Evolutionary conservation across 768 basidiomycete genomes (phyloP).

Genomic region (Boletus bicolor): DNA sequence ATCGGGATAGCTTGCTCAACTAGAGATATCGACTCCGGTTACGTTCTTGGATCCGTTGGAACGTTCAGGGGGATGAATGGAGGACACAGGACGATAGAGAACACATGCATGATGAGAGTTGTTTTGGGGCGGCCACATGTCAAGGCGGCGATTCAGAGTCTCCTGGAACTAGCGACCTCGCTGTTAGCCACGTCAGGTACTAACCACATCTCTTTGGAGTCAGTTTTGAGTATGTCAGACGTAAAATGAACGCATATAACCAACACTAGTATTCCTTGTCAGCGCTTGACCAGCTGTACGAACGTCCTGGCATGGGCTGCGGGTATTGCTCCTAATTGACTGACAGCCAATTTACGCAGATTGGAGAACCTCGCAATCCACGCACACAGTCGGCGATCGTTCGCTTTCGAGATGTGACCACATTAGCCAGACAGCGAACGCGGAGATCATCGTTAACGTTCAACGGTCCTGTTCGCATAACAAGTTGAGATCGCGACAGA

Average conservation of each 20-base stretch:
- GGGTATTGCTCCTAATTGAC: constrained; percentile 3
- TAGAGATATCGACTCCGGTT: not conserved
- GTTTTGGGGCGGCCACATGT: constrained; percentile 30
- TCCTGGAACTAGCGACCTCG: not conserved
- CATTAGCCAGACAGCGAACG: not conserved
- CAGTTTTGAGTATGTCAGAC: constrained; percentile 15
- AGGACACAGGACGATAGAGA: constrained; percentile 1
- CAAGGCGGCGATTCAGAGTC: not conserved
- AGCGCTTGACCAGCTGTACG: not conserved
- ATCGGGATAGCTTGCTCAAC: not conserved
- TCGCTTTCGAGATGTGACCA: not conserved
- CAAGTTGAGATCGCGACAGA: not conserved
- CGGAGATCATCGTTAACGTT: not conserved
- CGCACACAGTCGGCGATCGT: constrained; percentile 10
- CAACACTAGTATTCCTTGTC: not conserved
- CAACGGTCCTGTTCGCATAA: too few species aligned
- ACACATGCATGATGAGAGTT: constrained; percentile 3
- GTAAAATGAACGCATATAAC: constrained; percentile 19
- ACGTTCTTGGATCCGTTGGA: constrained; percentile 10
- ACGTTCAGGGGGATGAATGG: constrained; percentile 24
- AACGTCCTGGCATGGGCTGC: not conserved
- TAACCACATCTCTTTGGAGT: not conserved
- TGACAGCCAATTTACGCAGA: constrained; percentile 7
- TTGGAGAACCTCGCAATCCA: not conserved
- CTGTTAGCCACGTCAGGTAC: constrained; percentile 7